Base-by-base conservation (phyloP, 73 alveolate genomes). In the Paramecium octaurelia region DNA sequence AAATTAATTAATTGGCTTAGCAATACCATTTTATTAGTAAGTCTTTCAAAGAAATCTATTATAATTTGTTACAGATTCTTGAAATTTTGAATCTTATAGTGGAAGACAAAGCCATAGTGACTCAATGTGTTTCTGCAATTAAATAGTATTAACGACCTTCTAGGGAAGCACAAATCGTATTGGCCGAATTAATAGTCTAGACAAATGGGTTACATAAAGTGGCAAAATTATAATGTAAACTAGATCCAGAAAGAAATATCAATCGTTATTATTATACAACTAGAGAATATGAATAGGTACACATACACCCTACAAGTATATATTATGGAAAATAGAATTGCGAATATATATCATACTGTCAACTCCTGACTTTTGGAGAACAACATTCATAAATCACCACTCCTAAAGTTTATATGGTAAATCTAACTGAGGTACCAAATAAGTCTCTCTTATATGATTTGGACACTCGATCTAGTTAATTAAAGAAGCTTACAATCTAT, bases 11-110 rank as follows among this genome's bases (percentile, higher is more conserved):
- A 71, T 42, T 40, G 21, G 86, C 94, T 9, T 29, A 18, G 14
- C 24, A 89, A 38, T 70, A 83, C 46, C 75, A 89, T 44, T 43
- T 89, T 12, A 77, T 70, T 43, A 77, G 68, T 42, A 89, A 89
- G 31, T 58, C 68, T 2, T 46, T 89, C 42, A 89, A 89, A 89
- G 94, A 89, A 73, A 73, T 89, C 14, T 89, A 89, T 44, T 89
- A 89, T 44, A 89, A 89, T 89, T 40, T 89, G 18, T 31, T 70
- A 31, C 31, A 89, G 35, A 71, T 89, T 36, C 75, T 83, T 40
- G 92, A 89, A 24, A 89, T 89, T 9, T 70, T 89, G 12, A 64
- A 89, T 29, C 4, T 77, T 12, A 89, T 89, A 42, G 35, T 89
- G 6, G 84, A 89, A 21, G 94, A 89, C 27, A 77, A 77, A 70